Evolutionary conservation across 2,329 filamentous ascomycete species (phyloP), one percentile per base, ranked within the genome.

Genomic region (Penicillium sp.): DNA sequence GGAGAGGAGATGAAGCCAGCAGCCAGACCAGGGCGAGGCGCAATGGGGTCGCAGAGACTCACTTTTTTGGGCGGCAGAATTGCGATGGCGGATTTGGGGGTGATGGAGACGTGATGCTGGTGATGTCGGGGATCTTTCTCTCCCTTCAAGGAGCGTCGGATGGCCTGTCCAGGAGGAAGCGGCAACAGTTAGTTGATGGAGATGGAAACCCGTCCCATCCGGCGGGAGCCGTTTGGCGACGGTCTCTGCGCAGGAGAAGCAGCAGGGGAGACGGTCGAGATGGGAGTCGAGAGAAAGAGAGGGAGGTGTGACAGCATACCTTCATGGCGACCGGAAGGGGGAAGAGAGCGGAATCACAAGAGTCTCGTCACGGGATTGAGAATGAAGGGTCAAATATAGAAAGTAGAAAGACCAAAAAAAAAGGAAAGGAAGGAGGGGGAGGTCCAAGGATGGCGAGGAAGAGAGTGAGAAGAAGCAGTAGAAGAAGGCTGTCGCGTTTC

Each of bases 51-150:
- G 48, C 40, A 38, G 44, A 49, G 47, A 61, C 60, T 54, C 69
- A 94, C 89, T 84, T 95, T 95, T 73, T 95, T 95, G 1, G 90
- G 90, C 45, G 90, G 89, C 26, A 93, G 81, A 64, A 95, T 95
- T 45, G 90, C 89, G 56, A 91, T 81, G 36, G 88, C 86, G 47
- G 90, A 86, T 70, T 95, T 95, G 55, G 86, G 85, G 12, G 85
- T 83, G 58, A 95, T 86, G 48, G 86, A 85, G 58, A 88, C 79
- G 65, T 88, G 85, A 49, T 64, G 62, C 43, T 57, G 60, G 50
- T 60, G 59, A 51, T 55, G 81, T 67, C 84, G 82, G 53, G 73
- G 68, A 56, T 82, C 80, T 77, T 90, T 94, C 59, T 94, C 88
- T 69, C 87, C 85, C 75, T 95, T 95, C 73, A 95, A 86, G 53